phyloP scores from a whole-genome alignment of 176 grass and related monocot species.

The Zea mays region DNA sequence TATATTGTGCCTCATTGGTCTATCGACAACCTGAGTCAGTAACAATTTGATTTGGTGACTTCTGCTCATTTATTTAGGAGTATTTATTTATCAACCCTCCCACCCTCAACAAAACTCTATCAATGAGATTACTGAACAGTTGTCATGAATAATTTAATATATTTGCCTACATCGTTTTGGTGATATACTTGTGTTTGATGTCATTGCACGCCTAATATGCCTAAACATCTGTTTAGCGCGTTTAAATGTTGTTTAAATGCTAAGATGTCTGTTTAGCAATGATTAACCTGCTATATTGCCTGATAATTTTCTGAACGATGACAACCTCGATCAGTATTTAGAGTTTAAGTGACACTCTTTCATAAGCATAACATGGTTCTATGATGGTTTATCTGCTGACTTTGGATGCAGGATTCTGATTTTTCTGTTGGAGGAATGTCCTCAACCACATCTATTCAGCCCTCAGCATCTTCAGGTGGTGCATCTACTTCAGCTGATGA shows the following conservation, averaged over 20 bases:
- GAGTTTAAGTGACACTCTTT: background rate
- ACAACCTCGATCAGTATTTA: background rate
- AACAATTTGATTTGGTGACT: background rate
- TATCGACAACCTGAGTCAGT: background rate
- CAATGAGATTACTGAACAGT: background rate
- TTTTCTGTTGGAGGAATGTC: constrained; percentile 70
- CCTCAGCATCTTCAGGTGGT: constrained; percentile 43
- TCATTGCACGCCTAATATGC: background rate
- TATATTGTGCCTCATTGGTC: background rate
- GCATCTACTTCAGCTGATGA: constrained; percentile 52
- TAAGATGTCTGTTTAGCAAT: background rate
- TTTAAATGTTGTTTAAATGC: background rate
- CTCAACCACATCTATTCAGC: constrained; percentile 56
- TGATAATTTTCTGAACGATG: background rate
- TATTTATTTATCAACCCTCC: constrained; percentile 1
- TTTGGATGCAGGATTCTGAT: constrained; percentile 56
- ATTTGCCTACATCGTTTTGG: background rate
- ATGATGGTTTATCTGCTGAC: constrained; percentile 34
- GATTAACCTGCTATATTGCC: background rate
- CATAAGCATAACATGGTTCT: constrained; percentile 11
- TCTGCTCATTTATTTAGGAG: constrained; percentile 1
- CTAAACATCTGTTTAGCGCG: background rate
- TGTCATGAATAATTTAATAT: background rate
- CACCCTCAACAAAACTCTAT: background rate
- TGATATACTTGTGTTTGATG: constrained; percentile 19